A percentile compares a stretch with the other conserved stretches of the same genome.
Conservation (phyloP, 1,284 basidiomycete genomes). For the Ganoderma lucidum region DNA sequence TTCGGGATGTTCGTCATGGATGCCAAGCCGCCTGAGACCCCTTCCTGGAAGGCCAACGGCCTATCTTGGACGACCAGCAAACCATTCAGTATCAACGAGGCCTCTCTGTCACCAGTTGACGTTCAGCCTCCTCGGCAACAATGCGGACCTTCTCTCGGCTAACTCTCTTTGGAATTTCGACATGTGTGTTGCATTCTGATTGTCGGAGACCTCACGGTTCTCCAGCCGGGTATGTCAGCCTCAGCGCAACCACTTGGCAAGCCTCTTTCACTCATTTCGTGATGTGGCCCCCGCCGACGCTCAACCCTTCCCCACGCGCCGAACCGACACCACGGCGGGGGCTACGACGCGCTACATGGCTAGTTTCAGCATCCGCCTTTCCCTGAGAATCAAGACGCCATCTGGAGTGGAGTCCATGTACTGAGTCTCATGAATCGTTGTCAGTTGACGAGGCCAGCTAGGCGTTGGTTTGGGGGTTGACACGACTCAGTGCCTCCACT, state of each 20-base stretch:
- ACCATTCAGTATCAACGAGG: neutral
- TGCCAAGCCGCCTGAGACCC: neutral
- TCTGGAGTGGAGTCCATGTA: neutral
- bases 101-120: neutral
- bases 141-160: slow-evolving; percentile 27
- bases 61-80: neutral
- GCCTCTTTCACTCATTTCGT: neutral
- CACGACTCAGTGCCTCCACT: neutral
- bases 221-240: slow-evolving; percentile 12
- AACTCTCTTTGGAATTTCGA: slow-evolving; percentile 25
- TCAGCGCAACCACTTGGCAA: neutral
- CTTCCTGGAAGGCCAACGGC: neutral
- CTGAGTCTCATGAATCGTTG: neutral
- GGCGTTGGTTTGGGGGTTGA: neutral
- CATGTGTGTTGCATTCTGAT: slow-evolving; percentile 25
- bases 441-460: neutral
- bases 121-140: slow-evolving; percentile 22
- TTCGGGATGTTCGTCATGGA: neutral
- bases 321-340: neutral
- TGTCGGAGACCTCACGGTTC: slow-evolving; percentile 6
- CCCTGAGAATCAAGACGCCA: neutral
- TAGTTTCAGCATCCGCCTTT: neutral
- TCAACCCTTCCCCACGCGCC: neutral
- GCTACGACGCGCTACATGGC: neutral
- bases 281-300: neutral